phyloP scores from a whole-genome alignment of 2,329 filamentous ascomycete species.

The Didymella keratinophila region DNA sequence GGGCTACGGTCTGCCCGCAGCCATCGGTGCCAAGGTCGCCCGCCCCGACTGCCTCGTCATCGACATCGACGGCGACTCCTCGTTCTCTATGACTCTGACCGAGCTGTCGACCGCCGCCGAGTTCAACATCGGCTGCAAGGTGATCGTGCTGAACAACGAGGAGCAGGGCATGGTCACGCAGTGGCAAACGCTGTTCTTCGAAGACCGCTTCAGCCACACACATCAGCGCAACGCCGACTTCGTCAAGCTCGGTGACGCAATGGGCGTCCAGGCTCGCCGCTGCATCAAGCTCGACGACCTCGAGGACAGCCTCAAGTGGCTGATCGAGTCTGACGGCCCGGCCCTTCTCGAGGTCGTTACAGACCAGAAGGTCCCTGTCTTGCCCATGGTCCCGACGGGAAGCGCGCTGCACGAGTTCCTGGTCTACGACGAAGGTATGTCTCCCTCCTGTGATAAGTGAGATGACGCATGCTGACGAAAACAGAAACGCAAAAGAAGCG shows the following conservation, averaged over 20 bases:
- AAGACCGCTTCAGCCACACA: constrained; percentile 90
- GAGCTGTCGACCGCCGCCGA: constrained; percentile 92
- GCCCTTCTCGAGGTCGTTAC: constrained; percentile 91
- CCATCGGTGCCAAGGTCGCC: constrained; percentile 93
- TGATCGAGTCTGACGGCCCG: constrained; percentile 85
- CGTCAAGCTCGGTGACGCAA: constrained; percentile 88
- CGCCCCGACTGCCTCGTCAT: constrained; percentile 83
- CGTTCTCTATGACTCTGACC: constrained; percentile 97
- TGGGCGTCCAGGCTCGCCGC: constrained; percentile 81
- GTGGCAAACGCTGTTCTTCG: constrained; percentile 98
- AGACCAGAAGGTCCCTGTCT: constrained; percentile 88
- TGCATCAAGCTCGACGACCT: constrained; percentile 79
- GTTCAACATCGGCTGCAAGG: constrained; percentile 96
- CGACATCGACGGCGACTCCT: constrained; percentile 98
- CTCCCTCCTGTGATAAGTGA: not conserved
- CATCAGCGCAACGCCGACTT: constrained; percentile 97
- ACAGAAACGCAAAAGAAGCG: constrained; percentile 37
- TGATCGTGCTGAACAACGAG: constrained; percentile 95
- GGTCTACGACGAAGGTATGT: constrained; percentile 79
- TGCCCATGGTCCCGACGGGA: constrained; percentile 95
- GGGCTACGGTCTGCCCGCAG: constrained; percentile 93
- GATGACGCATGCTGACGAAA: constrained; percentile 17
- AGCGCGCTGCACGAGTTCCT: constrained; percentile 91
- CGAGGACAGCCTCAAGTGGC: constrained; percentile 80
- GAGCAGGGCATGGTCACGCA: constrained; percentile 99